Evolutionary conservation across 108 stramenopile species (phyloP).

Genomic region (Nitzschia putrida): DNA sequence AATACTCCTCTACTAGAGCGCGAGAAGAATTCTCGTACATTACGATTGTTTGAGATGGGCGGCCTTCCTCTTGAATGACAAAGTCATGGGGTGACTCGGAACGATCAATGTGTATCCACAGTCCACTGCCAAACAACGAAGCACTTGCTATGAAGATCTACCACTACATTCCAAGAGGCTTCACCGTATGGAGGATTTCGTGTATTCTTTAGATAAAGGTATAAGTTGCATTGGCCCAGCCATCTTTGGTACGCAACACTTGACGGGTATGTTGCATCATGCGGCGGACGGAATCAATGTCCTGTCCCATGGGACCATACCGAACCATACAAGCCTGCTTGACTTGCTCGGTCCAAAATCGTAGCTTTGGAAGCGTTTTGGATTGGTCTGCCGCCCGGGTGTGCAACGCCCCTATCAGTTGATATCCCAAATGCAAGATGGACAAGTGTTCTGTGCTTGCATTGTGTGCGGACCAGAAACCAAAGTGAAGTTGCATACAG

Average conservation of each 20-base stretch:
- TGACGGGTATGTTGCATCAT: conserved; percentile 65
- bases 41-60: no score
- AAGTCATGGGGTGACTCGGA: no score
- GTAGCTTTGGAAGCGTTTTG: conserved; percentile 39
- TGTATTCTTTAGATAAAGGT: conserved; percentile 6
- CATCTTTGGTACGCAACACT: conserved; percentile 50
- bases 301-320: conserved; percentile 62
- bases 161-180: no score
- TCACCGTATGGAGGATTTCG: no score
- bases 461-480: conserved; percentile 60
- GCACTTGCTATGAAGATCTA: no score
- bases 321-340: conserved; percentile 65
- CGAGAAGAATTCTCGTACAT: no score
- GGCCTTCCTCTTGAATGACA: no score
- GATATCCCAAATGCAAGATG: conserved; percentile 73
- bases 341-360: conserved; percentile 82
- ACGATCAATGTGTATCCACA: no score
- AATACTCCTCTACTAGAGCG: no score
- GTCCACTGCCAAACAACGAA: no score
- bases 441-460: conserved; percentile 80
- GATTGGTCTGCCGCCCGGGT: conserved; percentile 20
- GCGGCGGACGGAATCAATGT: conserved; percentile 55
- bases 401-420: conserved; percentile 29
- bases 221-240: not conserved
- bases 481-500: conserved; percentile 63